Conservation (phyloP, 2,329 filamentous ascomycete species). For the Diaporthe sp. region DNA sequence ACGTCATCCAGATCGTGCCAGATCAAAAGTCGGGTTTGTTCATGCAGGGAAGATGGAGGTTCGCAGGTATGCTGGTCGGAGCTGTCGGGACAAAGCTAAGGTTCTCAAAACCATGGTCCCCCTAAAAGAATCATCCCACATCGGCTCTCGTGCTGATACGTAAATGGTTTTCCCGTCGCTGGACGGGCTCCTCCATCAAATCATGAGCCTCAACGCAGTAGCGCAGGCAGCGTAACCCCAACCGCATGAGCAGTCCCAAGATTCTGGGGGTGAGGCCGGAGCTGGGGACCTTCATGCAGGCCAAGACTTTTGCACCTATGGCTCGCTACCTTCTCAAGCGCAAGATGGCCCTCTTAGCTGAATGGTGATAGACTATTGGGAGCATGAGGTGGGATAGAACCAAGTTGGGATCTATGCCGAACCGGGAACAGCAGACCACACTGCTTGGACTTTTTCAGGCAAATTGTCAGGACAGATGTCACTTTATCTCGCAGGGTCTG, state of each 20-base stretch:
- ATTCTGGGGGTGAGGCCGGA: not conserved
- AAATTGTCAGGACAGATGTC: not conserved
- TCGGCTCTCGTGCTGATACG: not conserved
- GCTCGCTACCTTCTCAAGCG: not conserved
- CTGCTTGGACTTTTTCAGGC: not conserved
- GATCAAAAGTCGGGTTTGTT: not conserved
- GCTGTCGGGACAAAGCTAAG: not conserved
- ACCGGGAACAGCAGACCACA: not conserved
- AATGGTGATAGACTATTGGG: too few relatives aligned
- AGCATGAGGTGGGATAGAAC: too few relatives aligned
- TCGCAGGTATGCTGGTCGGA: not conserved
- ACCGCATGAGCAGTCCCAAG: not conserved
- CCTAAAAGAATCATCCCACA: not conserved
- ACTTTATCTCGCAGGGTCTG: not conserved
- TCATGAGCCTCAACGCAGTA: not conserved
- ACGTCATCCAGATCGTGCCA: not conserved
- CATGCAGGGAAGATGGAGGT: not conserved
- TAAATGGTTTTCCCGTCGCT: too few relatives aligned
- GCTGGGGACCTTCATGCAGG: not conserved
- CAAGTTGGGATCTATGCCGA: not conserved
- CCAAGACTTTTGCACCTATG: not conserved
- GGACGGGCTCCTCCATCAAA: not conserved
- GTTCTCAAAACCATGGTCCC: not conserved
- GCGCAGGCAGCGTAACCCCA: constrained; percentile 9
- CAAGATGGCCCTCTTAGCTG: too few relatives aligned